Evolutionary conservation across 2,329 filamentous ascomycete genomes (phyloP).

Genomic region (Albophoma yamanashiensis): DNA sequence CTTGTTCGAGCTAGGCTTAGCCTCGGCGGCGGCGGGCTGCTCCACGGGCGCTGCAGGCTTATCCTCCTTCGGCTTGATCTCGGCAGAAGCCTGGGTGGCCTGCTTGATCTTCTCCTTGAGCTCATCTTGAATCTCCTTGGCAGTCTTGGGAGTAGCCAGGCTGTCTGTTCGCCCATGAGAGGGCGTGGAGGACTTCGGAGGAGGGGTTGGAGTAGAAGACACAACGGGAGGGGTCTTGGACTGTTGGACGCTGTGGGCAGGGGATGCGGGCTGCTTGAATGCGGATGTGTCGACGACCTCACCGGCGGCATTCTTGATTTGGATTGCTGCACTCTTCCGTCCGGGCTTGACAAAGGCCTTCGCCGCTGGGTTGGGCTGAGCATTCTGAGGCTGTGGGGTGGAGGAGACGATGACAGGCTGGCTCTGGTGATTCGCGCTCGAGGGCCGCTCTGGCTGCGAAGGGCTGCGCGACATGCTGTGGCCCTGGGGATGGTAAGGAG

Average conservation of each 20-base stretch:
- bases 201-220: conserved; percentile 67
- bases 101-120: conserved; percentile 70
- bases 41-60: conserved; percentile 17
- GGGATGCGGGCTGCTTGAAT: conserved; percentile 46
- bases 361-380: conserved; percentile 37
- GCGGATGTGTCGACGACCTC: conserved; percentile 63
- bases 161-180: conserved; percentile 65
- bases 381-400: conserved; percentile 51
- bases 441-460: conserved; percentile 61
- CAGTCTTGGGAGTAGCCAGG: conserved; percentile 55
- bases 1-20: conserved; percentile 1
- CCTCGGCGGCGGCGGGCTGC: conserved; percentile 14
- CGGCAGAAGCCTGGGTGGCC: conserved; percentile 30
- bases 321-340: conserved; percentile 61
- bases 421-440: conserved; percentile 53
- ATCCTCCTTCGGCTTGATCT: conserved; percentile 17
- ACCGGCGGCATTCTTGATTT: conserved; percentile 75
- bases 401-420: conserved; percentile 52
- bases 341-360: conserved; percentile 38
- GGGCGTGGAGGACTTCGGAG: conserved; percentile 61
- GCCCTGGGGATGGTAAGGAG: conserved; percentile 39
- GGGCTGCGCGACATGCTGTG: conserved; percentile 72
- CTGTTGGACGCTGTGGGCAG: conserved; percentile 41
- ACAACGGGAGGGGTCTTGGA: conserved; percentile 60
- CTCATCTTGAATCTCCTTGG: conserved; percentile 74